These are phyloP conservation scores for Acacia acuminata DNA, from an alignment of 306 rosid genomes.

Conservation along the genomic window DNA sequence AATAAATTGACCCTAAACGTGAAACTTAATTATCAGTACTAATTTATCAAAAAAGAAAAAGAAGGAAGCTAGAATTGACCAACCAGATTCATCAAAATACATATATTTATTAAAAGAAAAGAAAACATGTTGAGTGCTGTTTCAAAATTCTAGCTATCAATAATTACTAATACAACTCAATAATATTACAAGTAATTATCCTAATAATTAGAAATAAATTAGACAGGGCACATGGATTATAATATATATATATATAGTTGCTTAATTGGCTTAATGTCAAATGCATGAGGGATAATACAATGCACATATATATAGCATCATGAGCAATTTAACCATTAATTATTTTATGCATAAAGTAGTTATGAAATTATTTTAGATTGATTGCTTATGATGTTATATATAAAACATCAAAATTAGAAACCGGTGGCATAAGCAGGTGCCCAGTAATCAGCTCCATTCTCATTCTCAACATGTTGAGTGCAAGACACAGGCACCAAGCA, in stretches of 20 bases:
- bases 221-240: slow-evolving; percentile 19
- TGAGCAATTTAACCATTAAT: slow-evolving; percentile 81
- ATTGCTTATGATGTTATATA: slow-evolving; percentile 63
- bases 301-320: slow-evolving; percentile 58
- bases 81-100: background rate
- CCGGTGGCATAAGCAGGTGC: slow-evolving; percentile 65
- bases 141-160: background rate
- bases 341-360: slow-evolving; percentile 29
- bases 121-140: background rate
- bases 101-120: background rate
- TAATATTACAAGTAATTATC: slow-evolving; percentile 14
- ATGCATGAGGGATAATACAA: slow-evolving; percentile 11
- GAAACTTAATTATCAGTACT: background rate
- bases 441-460: slow-evolving; percentile 83
- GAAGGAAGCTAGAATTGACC: background rate
- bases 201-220: slow-evolving; percentile 35
- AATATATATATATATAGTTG: background rate
- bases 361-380: slow-evolving; percentile 45
- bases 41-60: background rate
- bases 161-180: background rate
- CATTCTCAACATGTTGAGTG: slow-evolving; percentile 74
- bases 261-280: background rate
- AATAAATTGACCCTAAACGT: background rate
- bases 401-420: slow-evolving; percentile 35
- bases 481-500: slow-evolving; percentile 82